Evolutionary conservation across 345 rosid genomes (phyloP), one percentile per base, ranked within the genome.

Genomic region (Camelina neglecta): DNA sequence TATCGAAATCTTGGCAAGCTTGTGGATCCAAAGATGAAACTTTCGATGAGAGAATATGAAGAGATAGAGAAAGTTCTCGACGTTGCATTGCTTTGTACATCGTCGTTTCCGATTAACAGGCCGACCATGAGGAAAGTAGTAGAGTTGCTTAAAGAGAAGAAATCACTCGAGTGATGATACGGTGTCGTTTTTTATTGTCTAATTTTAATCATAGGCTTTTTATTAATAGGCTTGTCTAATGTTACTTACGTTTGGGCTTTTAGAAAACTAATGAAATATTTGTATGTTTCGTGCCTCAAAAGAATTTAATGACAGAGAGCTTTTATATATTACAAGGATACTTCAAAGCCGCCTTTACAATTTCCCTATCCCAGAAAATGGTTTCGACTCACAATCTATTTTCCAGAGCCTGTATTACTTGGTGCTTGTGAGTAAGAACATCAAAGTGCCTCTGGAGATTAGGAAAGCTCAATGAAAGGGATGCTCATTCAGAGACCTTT

Each of bases 71-170:
- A 71, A 74, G 92, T 88, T 60, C 63, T 92, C 72, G 80, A 84
- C 36, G 82, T 86, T 4, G 92, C 93, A 5, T 67, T 86, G 48
- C 73, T 55, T 0, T 86, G 97, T 68, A 88, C 93, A 7, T 83
- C 92, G 0, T 61, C 77, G 31, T 78, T 80, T 57, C 90, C 97
- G 0, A 33, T 29, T 11, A 78, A 76, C 26, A 83, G 96, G 59
- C 97, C 97, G 7, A 83, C 86, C 23, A 89, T 89, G 96, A 85
- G 92, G 72, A 81, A 80, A 75, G 97, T 89, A 3, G 90, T 86
- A 5, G 92, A 87, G 72, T 59, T 89, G 84, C 89, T 89, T 1
- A 87, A 83, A 75, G 87, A 76, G 66, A 78, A 65, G 1, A 84
- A 73, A 15, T 12, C 44, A 42, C 3, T 54, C n/a, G 57, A 60